Percentiles rank a stretch among this genome's conserved stretches.
Evolutionary conservation across 768 basidiomycete genomes (phyloP).

Genomic region (Amanita pseudoporphyria): DNA sequence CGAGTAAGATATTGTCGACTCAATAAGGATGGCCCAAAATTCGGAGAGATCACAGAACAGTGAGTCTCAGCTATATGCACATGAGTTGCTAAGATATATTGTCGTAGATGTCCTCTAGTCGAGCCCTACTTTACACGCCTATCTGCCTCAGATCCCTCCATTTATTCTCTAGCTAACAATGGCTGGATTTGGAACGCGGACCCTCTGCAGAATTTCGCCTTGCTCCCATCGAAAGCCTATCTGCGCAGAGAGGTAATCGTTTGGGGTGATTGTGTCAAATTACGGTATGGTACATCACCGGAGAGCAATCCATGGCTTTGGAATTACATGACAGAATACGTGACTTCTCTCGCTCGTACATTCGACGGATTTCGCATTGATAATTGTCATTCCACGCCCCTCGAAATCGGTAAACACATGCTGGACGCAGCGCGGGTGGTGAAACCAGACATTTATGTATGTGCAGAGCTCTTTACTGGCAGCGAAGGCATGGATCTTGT

Average conservation of each 20-base stretch:
- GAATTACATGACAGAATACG: constrained; percentile 83
- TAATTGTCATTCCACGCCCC: constrained; percentile 96
- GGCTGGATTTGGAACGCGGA: constrained; percentile 99
- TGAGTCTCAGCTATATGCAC: constrained; percentile 27
- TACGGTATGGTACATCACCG: constrained; percentile 81
- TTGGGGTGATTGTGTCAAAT: constrained; percentile 98
- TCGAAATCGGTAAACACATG: constrained; percentile 92
- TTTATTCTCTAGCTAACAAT: constrained; percentile 89
- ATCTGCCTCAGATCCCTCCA: constrained; percentile 32
- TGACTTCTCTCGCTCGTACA: constrained; percentile 62
- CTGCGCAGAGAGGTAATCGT: constrained; percentile 93
- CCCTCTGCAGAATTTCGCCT: constrained; percentile 90
- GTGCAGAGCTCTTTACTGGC: constrained; percentile 96
- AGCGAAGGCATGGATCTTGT: constrained; percentile 87
- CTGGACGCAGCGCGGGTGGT: constrained; percentile 84
- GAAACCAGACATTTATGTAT: constrained; percentile 91
- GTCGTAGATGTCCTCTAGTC: constrained; percentile 58
- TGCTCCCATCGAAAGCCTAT: constrained; percentile 88
- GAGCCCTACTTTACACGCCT: constrained; percentile 92
- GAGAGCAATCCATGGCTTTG: constrained; percentile 90
- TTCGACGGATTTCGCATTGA: constrained; percentile 98
- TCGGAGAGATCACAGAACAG: constrained; percentile 71
- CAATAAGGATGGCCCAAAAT: constrained; percentile 73
- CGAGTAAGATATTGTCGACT: constrained; percentile 74
- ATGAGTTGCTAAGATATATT: constrained; percentile 3